Conservation (phyloP, 2,329 filamentous ascomycete species). For the Penicillium sp. region DNA sequence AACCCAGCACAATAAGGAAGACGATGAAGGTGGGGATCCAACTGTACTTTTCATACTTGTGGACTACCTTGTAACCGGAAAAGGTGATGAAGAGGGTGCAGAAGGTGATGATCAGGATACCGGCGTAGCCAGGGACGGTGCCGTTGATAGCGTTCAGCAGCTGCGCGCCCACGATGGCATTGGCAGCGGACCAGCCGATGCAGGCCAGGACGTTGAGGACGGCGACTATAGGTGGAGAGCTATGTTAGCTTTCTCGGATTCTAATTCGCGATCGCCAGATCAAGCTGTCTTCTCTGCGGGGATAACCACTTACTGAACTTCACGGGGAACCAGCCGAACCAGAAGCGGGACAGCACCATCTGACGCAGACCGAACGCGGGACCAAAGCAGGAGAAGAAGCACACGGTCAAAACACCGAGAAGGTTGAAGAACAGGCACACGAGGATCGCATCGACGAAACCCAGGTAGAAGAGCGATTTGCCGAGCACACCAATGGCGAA, state of each 20-base stretch:
- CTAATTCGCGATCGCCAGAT: neutral
- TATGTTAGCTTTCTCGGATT: conserved; percentile 17
- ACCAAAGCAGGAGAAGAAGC: conserved; percentile 79
- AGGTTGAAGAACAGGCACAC: conserved; percentile 78
- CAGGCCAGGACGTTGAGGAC: conserved; percentile 74
- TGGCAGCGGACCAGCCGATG: conserved; percentile 77
- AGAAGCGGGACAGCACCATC: conserved; percentile 80
- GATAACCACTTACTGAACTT: conserved; percentile 64
- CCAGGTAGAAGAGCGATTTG: conserved; percentile 70
- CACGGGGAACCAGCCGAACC: conserved; percentile 74
- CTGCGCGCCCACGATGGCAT: conserved; percentile 80
- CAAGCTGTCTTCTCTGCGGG: neutral
- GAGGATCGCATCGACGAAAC: conserved; percentile 74
- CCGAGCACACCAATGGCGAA: conserved; percentile 77
- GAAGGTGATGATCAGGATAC: conserved; percentile 74
- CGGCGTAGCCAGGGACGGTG: conserved; percentile 72
- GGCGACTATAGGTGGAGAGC: conserved; percentile 56
- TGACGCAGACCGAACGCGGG: conserved; percentile 76
- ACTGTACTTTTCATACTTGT: conserved; percentile 75
- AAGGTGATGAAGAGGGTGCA: conserved; percentile 73
- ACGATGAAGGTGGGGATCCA: conserved; percentile 77
- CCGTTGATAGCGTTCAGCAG: conserved; percentile 75
- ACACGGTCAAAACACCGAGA: conserved; percentile 73
- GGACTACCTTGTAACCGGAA: conserved; percentile 77
- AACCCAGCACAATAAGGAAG: conserved; percentile 73